Evolutionary conservation across 2,329 filamentous ascomycete genomes (phyloP).

Genomic region (Neospermospora avenae): DNA sequence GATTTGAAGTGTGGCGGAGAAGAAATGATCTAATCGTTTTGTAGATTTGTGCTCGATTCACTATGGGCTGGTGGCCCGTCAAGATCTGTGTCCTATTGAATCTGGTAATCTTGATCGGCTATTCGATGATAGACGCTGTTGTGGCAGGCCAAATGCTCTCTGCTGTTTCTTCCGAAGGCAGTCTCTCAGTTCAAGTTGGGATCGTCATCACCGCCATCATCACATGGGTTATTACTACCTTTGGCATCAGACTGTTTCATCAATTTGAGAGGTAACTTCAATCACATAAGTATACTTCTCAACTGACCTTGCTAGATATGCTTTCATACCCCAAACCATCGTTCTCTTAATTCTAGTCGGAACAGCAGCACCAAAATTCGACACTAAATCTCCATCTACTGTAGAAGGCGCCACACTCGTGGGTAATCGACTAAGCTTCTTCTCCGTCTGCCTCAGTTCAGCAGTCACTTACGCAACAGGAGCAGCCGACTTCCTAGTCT

Average conservation of each 20-base stretch:
- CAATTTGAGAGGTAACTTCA: conserved; percentile 56
- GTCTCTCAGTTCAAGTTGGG: conserved; percentile 61
- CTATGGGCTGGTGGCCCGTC: conserved; percentile 64
- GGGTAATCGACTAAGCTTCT: conserved; percentile 63
- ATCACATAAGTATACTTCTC: neutral
- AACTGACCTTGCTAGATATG: conserved; percentile 43
- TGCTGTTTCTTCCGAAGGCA: conserved; percentile 56
- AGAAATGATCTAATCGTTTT: neutral
- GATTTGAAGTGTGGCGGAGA: neutral
- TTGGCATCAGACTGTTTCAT: conserved; percentile 66
- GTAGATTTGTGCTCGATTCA: conserved; percentile 50
- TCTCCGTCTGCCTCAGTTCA: conserved; percentile 63
- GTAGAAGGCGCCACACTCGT: conserved; percentile 50
- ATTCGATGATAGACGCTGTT: conserved; percentile 61
- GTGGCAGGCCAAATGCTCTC: conserved; percentile 67
- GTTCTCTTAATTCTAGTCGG: conserved; percentile 61
- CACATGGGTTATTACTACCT: conserved; percentile 61
- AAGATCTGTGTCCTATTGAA: conserved; percentile 62
- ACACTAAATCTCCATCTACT: conserved; percentile 47
- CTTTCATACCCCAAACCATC: conserved; percentile 61
- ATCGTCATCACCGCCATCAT: conserved; percentile 63
- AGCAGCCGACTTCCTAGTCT: conserved; percentile 67
- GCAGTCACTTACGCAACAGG: conserved; percentile 61
- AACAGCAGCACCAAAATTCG: conserved; percentile 57
- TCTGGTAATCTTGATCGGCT: conserved; percentile 59